These are phyloP conservation scores for Vigna hirtella DNA, from an alignment of 306 rosid species.

Conservation along the genomic window DNA sequence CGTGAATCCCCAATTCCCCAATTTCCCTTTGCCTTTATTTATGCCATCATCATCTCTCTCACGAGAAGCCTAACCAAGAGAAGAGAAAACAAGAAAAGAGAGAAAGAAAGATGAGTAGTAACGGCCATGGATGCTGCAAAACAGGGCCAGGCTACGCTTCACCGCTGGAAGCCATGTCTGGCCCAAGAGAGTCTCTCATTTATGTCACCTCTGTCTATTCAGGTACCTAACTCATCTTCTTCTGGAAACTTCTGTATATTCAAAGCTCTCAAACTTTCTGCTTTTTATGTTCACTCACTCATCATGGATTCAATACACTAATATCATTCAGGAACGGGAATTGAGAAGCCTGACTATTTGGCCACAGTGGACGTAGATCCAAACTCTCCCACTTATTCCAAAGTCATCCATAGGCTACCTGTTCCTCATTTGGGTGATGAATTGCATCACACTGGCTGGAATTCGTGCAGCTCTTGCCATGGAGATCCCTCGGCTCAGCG, in stretches of 20 bases:
- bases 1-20: neutral
- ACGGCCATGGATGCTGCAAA: constrained; percentile 56
- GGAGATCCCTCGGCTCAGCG: constrained; percentile 82
- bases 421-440: constrained; percentile 80
- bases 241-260: too few relatives aligned
- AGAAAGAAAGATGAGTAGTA: neutral
- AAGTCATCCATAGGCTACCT: constrained; percentile 78
- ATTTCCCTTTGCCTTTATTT: too few relatives aligned
- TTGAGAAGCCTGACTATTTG: constrained; percentile 84
- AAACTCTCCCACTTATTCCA: constrained; percentile 81
- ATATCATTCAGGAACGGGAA: constrained; percentile 76
- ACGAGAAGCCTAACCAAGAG: too few relatives aligned
- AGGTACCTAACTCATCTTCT: constrained; percentile 47
- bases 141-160: constrained; percentile 87
- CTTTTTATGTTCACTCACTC: neutral
- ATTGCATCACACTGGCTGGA: constrained; percentile 95
- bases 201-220: constrained; percentile 81
- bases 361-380: constrained; percentile 96
- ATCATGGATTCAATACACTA: neutral
- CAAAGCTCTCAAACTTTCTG: too few relatives aligned
- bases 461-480: constrained; percentile 94
- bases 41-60: neutral
- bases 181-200: constrained; percentile 79
- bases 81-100: too few relatives aligned
- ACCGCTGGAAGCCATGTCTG: constrained; percentile 84